phyloP scores from a whole-genome alignment of 805 yeast genomes.

The Suhomyces sp. region DNA sequence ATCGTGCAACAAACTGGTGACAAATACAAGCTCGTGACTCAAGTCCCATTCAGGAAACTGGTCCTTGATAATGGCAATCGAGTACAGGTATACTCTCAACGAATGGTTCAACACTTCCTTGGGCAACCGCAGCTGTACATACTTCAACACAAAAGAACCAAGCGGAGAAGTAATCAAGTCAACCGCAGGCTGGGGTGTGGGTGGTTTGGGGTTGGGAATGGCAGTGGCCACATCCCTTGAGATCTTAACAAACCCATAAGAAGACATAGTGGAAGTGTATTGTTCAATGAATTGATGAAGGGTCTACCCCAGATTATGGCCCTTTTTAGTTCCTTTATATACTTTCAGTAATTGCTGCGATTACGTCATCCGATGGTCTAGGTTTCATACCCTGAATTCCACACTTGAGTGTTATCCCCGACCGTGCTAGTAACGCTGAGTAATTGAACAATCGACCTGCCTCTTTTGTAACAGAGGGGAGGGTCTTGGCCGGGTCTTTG shows the following conservation, averaged over 20 bases:
- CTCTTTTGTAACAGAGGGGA: too few relatives aligned
- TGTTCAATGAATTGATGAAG: background rate
- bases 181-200: conserved; percentile 21
- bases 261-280: conserved; percentile 16
- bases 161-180: conserved; percentile 20
- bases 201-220: conserved; percentile 21
- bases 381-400: too few relatives aligned
- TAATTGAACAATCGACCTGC: too few relatives aligned
- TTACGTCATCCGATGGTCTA: too few relatives aligned
- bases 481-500: too few relatives aligned
- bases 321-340: too few relatives aligned
- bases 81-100: conserved; percentile 30
- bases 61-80: conserved; percentile 29
- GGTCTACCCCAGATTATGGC: too few relatives aligned
- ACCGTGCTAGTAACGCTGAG: too few relatives aligned
- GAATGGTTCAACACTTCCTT: conserved; percentile 27
- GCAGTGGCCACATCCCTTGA: conserved; percentile 27
- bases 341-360: too few relatives aligned
- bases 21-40: conserved; percentile 26
- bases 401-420: too few relatives aligned
- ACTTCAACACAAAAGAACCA: conserved; percentile 18
- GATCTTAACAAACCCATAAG: conserved; percentile 31
- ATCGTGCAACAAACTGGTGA: conserved; percentile 34
- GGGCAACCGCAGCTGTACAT: conserved; percentile 24
- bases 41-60: conserved; percentile 34